Percentiles rank a stretch among this genome's conserved stretches.
Conservation (phyloP, 78 protist genomes). For the Dictyostelium purpureum region DNA sequence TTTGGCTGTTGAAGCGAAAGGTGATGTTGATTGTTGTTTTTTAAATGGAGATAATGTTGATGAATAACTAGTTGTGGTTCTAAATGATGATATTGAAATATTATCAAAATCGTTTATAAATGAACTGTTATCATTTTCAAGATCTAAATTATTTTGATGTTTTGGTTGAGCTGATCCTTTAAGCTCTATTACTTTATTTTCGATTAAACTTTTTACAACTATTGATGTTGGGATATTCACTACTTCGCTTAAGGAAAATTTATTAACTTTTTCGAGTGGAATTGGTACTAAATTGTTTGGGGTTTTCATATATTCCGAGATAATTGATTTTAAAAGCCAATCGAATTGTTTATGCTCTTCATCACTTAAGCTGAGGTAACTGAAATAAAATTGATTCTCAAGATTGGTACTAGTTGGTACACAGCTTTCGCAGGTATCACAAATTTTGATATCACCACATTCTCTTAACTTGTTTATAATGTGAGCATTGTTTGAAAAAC, state of each 20-base stretch:
- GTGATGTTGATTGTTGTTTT: neutral
- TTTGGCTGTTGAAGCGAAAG: neutral
- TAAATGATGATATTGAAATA: too few species aligned
- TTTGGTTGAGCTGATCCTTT: neutral
- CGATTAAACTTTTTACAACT: neutral
- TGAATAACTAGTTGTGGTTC: neutral
- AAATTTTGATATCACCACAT: slow-evolving; percentile 37
- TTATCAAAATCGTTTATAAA: neutral
- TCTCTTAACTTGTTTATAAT: neutral
- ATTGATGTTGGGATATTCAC: neutral
- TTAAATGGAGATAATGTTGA: neutral
- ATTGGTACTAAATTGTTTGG: slow-evolving; percentile 23
- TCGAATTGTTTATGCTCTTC: neutral
- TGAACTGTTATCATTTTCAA: neutral
- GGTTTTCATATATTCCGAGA: neutral
- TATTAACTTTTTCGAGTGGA: neutral
- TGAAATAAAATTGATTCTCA: slow-evolving; percentile 14
- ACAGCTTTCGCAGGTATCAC: slow-evolving; percentile 39
- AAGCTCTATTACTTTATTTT: neutral
- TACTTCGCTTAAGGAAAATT: neutral
- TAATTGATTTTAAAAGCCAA: neutral
- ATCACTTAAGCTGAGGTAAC: neutral
- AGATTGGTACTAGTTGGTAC: neutral
- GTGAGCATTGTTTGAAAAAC: neutral
- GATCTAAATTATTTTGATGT: neutral